Evolutionary conservation across 73 alveolate species (phyloP), one percentile per base, ranked within the genome.

Genomic region (Paramecium biaurelia): DNA sequence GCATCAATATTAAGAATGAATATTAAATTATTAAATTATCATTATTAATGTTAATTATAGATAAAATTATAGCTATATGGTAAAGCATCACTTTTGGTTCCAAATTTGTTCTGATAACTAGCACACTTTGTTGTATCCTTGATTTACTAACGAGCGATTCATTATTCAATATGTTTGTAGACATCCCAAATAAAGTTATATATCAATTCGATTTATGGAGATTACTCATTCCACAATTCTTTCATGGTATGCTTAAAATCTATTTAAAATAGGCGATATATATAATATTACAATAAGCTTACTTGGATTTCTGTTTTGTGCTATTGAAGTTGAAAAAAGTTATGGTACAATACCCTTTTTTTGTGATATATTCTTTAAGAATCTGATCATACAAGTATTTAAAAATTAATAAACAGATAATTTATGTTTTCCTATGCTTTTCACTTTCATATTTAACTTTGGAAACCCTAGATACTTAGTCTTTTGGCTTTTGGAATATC

Each of bases 291-390:
- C 45, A 11, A 34, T 79, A n/a, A 79, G 90, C 26, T 41, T 79
- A 79, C 35, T 79, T 3, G 70, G 90, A 43, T 79, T 79, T 34
- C 18, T 23, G 11, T 41, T 79, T 24, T 20, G 32, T 23, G 90
- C 90, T 43, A 63, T 79, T 43, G 90, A 79, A 79, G 45, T 41
- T 43, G 90, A 79, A 47, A 79, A 79, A 79, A 24, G 34, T 47
- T 79, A 79, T 79, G 90, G 90, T 24, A 79, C 90, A 26, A 74
- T 79, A 43, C 90, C 90, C 3, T 79, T 79, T 10, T 79, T 79
- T 24, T 79, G 56, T 45, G 90, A 79, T 26, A 79, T 79, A 79
- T 79, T 79, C 56, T 79, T 79, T 43, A 79, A 79, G 43, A 79
- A 79, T 47, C 70, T 79, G 45, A 23, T 79, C 12, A 79, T 79